These are phyloP conservation scores for Komagataella mondaviorum DNA, from an alignment of 805 yeast genomes.

Conservation along the genomic window DNA sequence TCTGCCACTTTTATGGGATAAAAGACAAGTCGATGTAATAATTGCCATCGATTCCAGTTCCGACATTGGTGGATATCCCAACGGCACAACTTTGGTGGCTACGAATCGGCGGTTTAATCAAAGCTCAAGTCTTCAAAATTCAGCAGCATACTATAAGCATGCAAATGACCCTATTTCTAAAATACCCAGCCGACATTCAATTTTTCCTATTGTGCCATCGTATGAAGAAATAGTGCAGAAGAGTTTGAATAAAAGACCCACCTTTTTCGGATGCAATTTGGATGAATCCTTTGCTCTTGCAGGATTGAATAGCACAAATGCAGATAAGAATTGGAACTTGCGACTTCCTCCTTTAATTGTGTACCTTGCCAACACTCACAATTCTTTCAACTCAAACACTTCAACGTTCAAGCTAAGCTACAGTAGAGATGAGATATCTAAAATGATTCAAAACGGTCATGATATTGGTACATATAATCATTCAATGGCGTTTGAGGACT, in stretches of 20 bases:
- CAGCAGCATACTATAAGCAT: neutral
- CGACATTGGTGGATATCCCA: constrained; percentile 56
- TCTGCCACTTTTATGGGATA: constrained; percentile 47
- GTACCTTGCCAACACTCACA: constrained; percentile 31
- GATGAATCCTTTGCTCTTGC: constrained; percentile 12
- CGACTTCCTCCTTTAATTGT: constrained; percentile 40
- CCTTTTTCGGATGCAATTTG: constrained; percentile 30
- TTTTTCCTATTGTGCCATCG: constrained; percentile 24
- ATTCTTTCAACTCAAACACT: constrained; percentile 32
- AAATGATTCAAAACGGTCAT: constrained; percentile 38
- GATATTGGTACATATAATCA: constrained; percentile 33
- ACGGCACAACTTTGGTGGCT: constrained; percentile 43
- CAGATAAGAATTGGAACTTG: constrained; percentile 1
- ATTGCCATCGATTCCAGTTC: constrained; percentile 58
- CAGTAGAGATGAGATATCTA: constrained; percentile 23
- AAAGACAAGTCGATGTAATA: constrained; percentile 47
- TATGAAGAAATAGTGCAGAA: constrained; percentile 11
- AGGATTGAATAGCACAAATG: neutral
- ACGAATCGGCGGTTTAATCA: constrained; percentile 36
- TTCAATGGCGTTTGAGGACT: constrained; percentile 20
- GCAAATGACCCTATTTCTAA: neutral
- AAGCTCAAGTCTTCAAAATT: neutral
- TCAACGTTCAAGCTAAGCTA: constrained; percentile 48
- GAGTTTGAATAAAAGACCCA: constrained; percentile 15
- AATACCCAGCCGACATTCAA: neutral